A percentile compares a stretch with the other conserved stretches of the same genome.
Evolutionary conservation across 495 filamentous ascomycete species (phyloP).

Genomic region (Aspergillus kassunensis): DNA sequence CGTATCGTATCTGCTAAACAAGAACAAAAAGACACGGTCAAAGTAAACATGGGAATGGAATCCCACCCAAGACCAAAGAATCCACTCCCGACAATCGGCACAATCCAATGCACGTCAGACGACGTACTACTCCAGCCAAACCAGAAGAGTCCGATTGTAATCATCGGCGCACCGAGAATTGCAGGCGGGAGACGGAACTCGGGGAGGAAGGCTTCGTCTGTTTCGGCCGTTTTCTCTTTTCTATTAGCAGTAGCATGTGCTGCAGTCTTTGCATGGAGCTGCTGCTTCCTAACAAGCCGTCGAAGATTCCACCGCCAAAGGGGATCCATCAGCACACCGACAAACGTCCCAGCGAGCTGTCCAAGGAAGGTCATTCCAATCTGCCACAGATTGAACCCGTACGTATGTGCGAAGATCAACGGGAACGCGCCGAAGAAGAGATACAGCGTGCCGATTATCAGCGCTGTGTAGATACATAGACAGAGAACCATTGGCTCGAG

Average conservation of each 20-base stretch:
- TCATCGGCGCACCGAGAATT: conserved; percentile 63
- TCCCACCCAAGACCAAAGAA: conserved; percentile 65
- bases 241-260: too few species aligned
- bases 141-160: conserved; percentile 73
- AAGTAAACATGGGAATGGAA: too few species aligned
- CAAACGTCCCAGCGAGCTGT: conserved; percentile 63
- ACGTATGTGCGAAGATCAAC: conserved; percentile 63
- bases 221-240: too few species aligned
- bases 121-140: conserved; percentile 68
- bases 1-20: too few species aligned
- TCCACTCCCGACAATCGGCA: conserved; percentile 71
- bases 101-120: conserved; percentile 60
- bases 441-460: conserved; percentile 76
- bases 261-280: too few species aligned
- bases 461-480: conserved; percentile 69
- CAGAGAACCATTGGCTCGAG: conserved; percentile 76
- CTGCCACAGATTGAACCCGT: conserved; percentile 71
- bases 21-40: too few species aligned
- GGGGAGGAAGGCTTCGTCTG: conserved; percentile 44
- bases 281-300: too few species aligned
- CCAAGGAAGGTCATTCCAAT: conserved; percentile 72
- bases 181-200: conserved; percentile 73
- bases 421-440: conserved; percentile 88
- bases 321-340: conserved; percentile 56
- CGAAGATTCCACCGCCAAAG: conserved; percentile 60